These are phyloP conservation scores for Vigna trinervia DNA, from an alignment of 306 rosid genomes.

Conservation along the genomic window DNA sequence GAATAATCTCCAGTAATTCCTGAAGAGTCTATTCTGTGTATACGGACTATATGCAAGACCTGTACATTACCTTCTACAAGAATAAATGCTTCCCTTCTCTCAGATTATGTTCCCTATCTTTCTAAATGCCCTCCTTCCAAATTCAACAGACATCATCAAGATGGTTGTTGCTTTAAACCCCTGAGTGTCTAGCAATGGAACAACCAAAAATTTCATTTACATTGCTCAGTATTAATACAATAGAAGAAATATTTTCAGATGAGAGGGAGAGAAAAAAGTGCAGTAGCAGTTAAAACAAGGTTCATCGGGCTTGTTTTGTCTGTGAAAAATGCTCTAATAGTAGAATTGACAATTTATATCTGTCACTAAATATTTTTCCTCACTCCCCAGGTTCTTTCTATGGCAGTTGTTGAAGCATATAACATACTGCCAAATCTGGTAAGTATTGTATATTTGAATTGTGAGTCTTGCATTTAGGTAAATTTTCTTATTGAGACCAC, in stretches of 20 bases:
- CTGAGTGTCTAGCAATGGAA: too few relatives aligned
- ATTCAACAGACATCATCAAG: too few relatives aligned
- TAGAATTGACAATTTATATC: slow-evolving; percentile 11
- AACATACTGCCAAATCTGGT: slow-evolving; percentile 86
- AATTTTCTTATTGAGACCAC: slow-evolving; percentile 17
- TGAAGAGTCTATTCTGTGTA: background rate
- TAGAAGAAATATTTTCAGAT: too few relatives aligned
- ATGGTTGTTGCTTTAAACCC: too few relatives aligned
- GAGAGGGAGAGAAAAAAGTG: too few relatives aligned
- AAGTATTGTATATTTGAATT: slow-evolving; percentile 44
- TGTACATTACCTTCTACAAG: background rate
- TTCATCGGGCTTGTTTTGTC: slow-evolving; percentile 17
- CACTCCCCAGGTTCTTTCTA: slow-evolving; percentile 64
- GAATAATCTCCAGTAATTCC: background rate
- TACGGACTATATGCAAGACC: background rate
- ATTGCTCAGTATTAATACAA: too few relatives aligned
- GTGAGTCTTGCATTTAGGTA: slow-evolving; percentile 9
- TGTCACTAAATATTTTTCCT: slow-evolving; percentile 24
- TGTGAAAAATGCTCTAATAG: slow-evolving; percentile 7
- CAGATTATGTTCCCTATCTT: too few relatives aligned
- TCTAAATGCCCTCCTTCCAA: too few relatives aligned
- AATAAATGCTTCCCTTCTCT: background rate
- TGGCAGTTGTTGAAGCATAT: slow-evolving; percentile 76
- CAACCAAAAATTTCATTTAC: too few relatives aligned
- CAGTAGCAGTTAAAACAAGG: background rate